Conservation (phyloP, 768 basidiomycete species). For the Russula abietina region DNA sequence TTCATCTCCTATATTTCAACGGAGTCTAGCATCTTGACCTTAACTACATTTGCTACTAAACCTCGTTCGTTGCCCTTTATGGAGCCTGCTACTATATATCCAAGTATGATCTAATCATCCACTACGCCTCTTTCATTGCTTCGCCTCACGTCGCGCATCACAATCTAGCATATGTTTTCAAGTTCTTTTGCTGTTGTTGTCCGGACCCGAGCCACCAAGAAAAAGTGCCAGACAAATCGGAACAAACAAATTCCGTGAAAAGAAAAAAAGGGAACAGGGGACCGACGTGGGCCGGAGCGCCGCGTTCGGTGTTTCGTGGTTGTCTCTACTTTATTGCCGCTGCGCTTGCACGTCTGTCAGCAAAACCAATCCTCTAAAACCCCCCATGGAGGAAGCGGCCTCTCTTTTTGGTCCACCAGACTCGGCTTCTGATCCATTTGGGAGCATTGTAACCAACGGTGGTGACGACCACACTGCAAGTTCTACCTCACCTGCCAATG, state of each 20-base stretch:
- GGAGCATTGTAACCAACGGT: constrained; percentile 23
- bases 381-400: constrained; percentile 68
- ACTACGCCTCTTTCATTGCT: constrained; percentile 10
- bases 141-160: constrained; percentile 18
- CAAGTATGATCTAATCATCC: constrained; percentile 18
- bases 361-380: constrained; percentile 34
- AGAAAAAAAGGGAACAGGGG: not conserved
- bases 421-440: constrained; percentile 39
- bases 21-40: constrained; percentile 8
- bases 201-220: not conserved
- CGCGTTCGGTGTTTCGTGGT: not conserved
- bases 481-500: not conserved
- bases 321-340: constrained; percentile 2
- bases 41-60: constrained; percentile 13
- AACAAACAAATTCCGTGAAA: constrained; percentile 16
- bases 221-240: constrained; percentile 13
- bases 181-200: not conserved
- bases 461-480: not conserved
- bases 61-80: constrained; percentile 4
- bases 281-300: constrained; percentile 14
- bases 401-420: constrained; percentile 73
- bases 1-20: constrained; percentile 7
- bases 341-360: constrained; percentile 29
- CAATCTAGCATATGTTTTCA: constrained; percentile 19
- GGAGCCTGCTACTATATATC: constrained; percentile 18